These are phyloP conservation scores for Bacidia rubella DNA, from an alignment of 495 filamentous ascomycete genomes.

Conservation along the genomic window DNA sequence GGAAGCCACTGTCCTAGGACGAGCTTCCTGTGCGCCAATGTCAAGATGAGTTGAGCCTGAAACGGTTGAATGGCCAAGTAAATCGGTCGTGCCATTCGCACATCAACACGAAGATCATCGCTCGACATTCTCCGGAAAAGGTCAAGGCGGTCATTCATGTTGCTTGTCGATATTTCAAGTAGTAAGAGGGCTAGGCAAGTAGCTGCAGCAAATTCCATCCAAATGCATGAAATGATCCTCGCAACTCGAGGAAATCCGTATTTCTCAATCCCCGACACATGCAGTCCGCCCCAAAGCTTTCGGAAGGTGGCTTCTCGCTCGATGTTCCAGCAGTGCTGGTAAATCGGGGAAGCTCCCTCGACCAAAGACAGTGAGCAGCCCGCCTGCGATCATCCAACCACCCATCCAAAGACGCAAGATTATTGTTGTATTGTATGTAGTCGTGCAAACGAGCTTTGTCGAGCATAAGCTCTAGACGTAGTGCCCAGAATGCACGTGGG, in stretches of 20 bases:
- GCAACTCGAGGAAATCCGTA: neutral
- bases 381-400: slow-evolving; percentile 12
- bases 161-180: neutral
- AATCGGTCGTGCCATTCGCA: neutral
- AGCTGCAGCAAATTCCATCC: slow-evolving; percentile 4
- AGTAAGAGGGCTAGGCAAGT: slow-evolving; percentile 7
- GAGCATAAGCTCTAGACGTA: slow-evolving; percentile 4
- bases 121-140: neutral
- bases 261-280: slow-evolving; percentile 8
- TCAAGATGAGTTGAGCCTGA: no score
- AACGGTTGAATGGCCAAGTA: neutral
- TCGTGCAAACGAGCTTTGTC: neutral
- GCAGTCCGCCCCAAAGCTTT: slow-evolving; percentile 1
- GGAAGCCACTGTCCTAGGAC: slow-evolving; percentile 1
- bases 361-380: slow-evolving; percentile 4
- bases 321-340: no score
- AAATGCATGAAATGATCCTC: neutral
- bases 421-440: neutral
- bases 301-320: slow-evolving; percentile 1
- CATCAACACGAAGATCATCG: neutral
- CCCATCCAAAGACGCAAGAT: slow-evolving; percentile 9
- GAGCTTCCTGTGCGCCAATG: no score
- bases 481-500: neutral
- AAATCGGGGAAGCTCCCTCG: neutral
- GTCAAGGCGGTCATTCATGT: neutral